Conservation (phyloP, 1,139 yeast species). For the Suhomyces chickasaworum region DNA sequence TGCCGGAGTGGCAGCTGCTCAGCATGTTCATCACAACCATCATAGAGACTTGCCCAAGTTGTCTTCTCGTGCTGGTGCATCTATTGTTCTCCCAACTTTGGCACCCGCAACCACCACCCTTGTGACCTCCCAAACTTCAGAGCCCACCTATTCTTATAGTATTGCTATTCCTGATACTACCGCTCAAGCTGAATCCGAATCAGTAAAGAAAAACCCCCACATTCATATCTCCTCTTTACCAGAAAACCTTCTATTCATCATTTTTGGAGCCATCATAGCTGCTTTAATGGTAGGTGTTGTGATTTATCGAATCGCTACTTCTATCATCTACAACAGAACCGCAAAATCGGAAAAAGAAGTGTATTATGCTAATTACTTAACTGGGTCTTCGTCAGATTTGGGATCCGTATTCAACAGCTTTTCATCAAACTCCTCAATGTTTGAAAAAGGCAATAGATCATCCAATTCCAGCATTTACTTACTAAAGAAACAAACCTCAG, state of each 20-base stretch:
- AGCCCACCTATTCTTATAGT: conserved; percentile 20
- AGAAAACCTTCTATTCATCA: conserved; percentile 45
- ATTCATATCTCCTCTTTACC: conserved; percentile 29
- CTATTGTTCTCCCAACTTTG: neutral
- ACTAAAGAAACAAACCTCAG: conserved; percentile 14
- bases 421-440: conserved; percentile 31
- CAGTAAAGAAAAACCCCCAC: conserved; percentile 32
- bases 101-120: neutral
- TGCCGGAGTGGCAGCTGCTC: neutral
- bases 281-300: conserved; percentile 26
- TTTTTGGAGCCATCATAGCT: conserved; percentile 41
- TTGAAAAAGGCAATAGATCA: conserved; percentile 22
- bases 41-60: conserved; percentile 6
- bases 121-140: neutral
- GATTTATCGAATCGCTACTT: conserved; percentile 27
- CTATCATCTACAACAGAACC: conserved; percentile 26
- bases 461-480: conserved; percentile 15
- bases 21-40: conserved; percentile 6
- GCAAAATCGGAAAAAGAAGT: conserved; percentile 45
- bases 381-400: conserved; percentile 5
- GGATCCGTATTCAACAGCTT: conserved; percentile 11
- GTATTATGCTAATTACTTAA: conserved; percentile 22
- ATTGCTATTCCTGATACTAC: conserved; percentile 19
- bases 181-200: neutral
- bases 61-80: neutral